Base-by-base conservation (phyloP, 2,329 filamentous ascomycete species). In the Escovopsis sp. region DNA sequence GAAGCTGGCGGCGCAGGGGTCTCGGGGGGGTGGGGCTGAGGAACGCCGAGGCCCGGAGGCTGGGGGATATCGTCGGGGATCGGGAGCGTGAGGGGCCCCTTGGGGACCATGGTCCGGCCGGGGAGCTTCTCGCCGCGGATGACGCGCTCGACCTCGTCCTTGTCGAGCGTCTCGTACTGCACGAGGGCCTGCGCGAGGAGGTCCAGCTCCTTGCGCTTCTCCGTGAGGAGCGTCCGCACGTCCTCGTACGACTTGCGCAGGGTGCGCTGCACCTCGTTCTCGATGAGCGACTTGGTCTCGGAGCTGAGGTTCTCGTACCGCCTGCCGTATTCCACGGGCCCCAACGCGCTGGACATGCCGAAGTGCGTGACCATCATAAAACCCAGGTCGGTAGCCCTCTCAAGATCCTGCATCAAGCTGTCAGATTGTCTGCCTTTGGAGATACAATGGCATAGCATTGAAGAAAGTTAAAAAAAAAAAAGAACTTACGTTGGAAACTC, bases 151-250 rank as follows among this genome's bases (percentile, higher is more conserved):
- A 96, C 93, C 61, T 98, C 91, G 3, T 82, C 79, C 60, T 81
- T 84, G 59, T 83, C 82, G 40, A 98, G 66, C 0, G 87, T 95
- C 68, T 98, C 91, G 60, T 95, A 96, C 61, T 95, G 81, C 30
- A 98, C 78, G 9, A 98, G 71, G 6, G 88, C 91, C 55, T 88
- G 79, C 25, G 91, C 89, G 9, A 98, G 68, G 10, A 85, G 68
- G 53, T 98, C 89, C 7, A 98, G 72, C 60, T 94, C 89, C 45
- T 82, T 80, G 43, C 87, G 77, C 58, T 83, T 85, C 31, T 76
- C 73, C 1, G 72, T 75, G 37, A 98, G 64, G 5, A 96, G 70
- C 37, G 74, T 72, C 37, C 69, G 64, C 35, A 88, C 86, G 31
- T 87, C 81, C 42, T 75, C 68, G 46, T 86, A 81, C 13, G 82